These are phyloP conservation scores for Silene conica DNA, from an alignment of 148 eudicot species.

Conservation along the genomic window DNA sequence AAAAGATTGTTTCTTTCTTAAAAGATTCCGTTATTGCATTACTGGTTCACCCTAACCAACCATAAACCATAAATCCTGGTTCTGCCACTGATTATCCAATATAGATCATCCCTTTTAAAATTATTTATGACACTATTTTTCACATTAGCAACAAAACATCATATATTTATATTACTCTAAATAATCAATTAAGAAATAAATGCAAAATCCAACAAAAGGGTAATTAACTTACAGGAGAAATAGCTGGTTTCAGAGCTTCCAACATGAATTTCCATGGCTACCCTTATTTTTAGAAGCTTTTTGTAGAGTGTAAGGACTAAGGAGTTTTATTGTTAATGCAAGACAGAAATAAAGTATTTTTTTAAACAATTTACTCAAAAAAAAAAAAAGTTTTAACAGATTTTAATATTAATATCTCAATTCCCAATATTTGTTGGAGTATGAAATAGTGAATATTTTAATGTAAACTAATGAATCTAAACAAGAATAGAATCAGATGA, in stretches of 20 bases:
- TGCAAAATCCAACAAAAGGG: conserved; percentile 24
- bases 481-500: conserved; percentile 8
- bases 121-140: background rate
- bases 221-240: conserved; percentile 21
- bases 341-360: conserved; percentile 14
- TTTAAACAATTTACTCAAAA: conserved; percentile 18
- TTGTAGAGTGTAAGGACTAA: background rate
- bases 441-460: background rate
- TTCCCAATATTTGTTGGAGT: too few species aligned
- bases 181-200: conserved; percentile 7
- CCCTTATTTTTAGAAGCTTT: conserved; percentile 3
- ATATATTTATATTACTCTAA: background rate
- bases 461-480: conserved; percentile 2
- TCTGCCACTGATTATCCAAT: background rate
- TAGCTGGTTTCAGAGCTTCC: conserved; percentile 25
- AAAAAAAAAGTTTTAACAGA: too few species aligned
- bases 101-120: background rate
- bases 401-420: too few species aligned
- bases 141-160: background rate
- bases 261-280: conserved; percentile 21
- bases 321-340: background rate
- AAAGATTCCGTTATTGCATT: too few species aligned
- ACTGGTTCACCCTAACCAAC: too few species aligned
- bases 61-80: too few species aligned
- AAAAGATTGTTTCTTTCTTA: too few species aligned